These are phyloP conservation scores for Arabis alpina DNA, from an alignment of 345 rosid genomes.

Conservation along the genomic window DNA sequence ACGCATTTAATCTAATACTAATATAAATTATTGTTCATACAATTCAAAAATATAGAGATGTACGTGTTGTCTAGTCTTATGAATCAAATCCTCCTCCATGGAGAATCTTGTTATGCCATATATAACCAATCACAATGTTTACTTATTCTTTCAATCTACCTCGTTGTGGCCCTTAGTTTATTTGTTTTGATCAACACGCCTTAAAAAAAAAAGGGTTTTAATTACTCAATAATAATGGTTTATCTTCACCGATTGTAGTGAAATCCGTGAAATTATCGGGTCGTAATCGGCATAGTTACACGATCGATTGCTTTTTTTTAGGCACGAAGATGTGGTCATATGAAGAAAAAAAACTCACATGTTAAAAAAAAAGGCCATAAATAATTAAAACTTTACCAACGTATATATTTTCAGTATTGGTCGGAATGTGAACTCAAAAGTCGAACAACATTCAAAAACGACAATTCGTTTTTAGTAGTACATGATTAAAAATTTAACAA, in stretches of 20 bases:
- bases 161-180: conserved; percentile 6
- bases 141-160: conserved; percentile 17
- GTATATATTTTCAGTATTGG: conserved; percentile 6
- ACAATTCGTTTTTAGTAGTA: background rate
- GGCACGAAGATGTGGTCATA: too few species aligned
- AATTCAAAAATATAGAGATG: background rate
- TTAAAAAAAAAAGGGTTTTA: background rate
- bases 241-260: background rate
- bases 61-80: conserved; percentile 32
- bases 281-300: too few species aligned
- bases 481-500: conserved; percentile 9
- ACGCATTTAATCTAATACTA: conserved; percentile 3
- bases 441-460: background rate
- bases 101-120: conserved; percentile 10
- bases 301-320: too few species aligned
- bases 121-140: conserved; percentile 9
- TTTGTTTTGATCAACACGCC: conserved; percentile 13
- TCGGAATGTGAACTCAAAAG: conserved; percentile 8
- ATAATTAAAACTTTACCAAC: background rate
- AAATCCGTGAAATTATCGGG: background rate
- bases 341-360: too few species aligned
- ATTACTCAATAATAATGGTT: background rate
- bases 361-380: too few species aligned
- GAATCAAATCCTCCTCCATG: conserved; percentile 18
- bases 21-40: background rate